Base-by-base conservation (phyloP, 129 eudicot genomes). In the Rutidosis leptorrhynchoides region DNA sequence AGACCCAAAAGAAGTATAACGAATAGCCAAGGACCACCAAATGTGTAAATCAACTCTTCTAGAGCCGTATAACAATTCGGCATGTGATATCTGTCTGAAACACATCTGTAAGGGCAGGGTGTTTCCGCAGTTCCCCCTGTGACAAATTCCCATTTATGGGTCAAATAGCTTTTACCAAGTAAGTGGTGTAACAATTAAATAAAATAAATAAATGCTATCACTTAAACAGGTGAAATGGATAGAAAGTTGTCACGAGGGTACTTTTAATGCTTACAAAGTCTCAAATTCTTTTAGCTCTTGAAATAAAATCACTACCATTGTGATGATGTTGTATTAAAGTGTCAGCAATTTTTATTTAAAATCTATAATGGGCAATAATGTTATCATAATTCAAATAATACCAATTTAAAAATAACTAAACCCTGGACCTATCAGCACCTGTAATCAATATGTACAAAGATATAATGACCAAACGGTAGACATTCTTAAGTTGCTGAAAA, bases 21-120 rank as follows among this genome's bases (percentile, higher is more conserved):
- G 64, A 92, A 92, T 76, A 81, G 64, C 98, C 96, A 92, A 29
- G 98, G 98, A 43, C 98, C 98, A 8, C 98, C 98, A 71, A 92
- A 88, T 53, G 96, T 88, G 83, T 88, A 88, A 48, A 92, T 88
- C 75, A 92, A 62, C 77, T 92, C 98, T 71, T 92, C 98, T 45
- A 92, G 95, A 54, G 96, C 88, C 22, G 98, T 92, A 55, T 88
- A 85, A 80, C 98, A 92, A 62, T 85, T 79, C 51, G 98, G 98
- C 96, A 88, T 88, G 68, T 88, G 98, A 71, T 85, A 88, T 85
- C 95, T 81, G 55, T 85, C 98, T 21, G 95, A 81, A 68, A 88
- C 58, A 79, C 98, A 92, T 69, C 65, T 78, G 78, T 92, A 92
- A 33, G 98, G 98, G 64, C 98, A 92, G 23, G 96, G 95, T 62